Base-by-base conservation (phyloP, 768 basidiomycete genomes). In the Termitomyces sp. region DNA sequence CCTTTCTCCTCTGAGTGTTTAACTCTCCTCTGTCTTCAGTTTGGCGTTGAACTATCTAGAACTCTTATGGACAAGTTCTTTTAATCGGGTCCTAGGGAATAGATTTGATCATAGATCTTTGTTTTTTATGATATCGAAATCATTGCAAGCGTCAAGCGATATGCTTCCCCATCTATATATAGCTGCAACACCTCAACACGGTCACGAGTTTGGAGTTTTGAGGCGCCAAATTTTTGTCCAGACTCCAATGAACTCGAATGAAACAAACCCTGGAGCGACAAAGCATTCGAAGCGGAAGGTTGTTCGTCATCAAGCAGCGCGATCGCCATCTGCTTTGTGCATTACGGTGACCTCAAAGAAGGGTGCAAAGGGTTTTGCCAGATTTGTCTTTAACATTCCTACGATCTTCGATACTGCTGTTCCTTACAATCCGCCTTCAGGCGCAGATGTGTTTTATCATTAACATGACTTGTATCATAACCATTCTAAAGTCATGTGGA, bases 1-100 rank as follows among this genome's bases (percentile, higher is more conserved):
- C 29, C 9, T 54, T 44, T 45, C 6, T 19, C 27, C 51, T 9
- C 34, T 57, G 21, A 27, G 31, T 53, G 47, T 23, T 57, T 45
- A 58, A 48, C 60, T 59, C 23, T 14, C 56, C 62, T 46, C 63
- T 69, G 21, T 25, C 32, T 66, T 23, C 65, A 94, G 92, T 83
- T 97, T 53, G 95, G 95, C 35, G 95, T 98, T 7, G 95, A 98
- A 69, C 83, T 87, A 27, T 91, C 92, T 58, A 81, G 93, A 74
- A 92, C 92, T 69, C 43, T 86, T 8, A 81, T 97, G 79, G 89
- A 98, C 69, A 73, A 72, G 59, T 59, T 91, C 6, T 88, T 82
- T 61, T 83, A 63, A 69, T 40, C 23, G 16, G 35, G n/a, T n/a
- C n/a, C n/a, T n/a, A n/a, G n/a, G 29, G 29, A 14, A 37, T 58